Evolutionary conservation across 345 rosid genomes (phyloP), one percentile per base, ranked within the genome.

Genomic region (Nasturtium officinale): DNA sequence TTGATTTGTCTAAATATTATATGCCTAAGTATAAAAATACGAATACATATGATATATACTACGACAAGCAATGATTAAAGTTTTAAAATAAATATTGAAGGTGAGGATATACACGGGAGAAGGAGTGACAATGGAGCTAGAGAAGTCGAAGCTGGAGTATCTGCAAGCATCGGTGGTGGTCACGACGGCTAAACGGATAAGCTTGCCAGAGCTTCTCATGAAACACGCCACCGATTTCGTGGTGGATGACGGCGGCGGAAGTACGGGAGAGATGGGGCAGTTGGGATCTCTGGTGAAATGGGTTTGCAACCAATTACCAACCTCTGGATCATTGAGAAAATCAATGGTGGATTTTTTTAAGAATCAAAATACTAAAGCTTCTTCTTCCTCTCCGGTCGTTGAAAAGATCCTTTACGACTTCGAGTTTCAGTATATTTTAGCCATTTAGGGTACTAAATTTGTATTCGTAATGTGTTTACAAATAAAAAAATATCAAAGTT

Each of bases 281-380:
- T 72, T 84, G 4, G 95, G 83, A 71, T 72, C 90, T 12, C 73
- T 87, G 15, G 91, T 80, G 37, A 90, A 89, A 79, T 94, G 98
- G 98, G 86, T 94, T 42, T 89, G 98, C 76, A 91, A 86, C 67
- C 97, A 94, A 65, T 72, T 94, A 59, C 95, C 96, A 5, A 87
- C 95, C 11, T 91, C 97, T 30, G 95, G 92, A 42, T 81, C 95
- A 2, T 54, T 94, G 17, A 88, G 97, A 78, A 94, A 91, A 75
- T 91, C 97, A 59, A 85, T 91, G 78, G 96, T 88, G 78, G 97
- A 94, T 43, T 94, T 91, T 84, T 89, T 88, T 78, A 83, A 90
- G 74, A 77, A 65, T 77, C 70, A 72, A 72, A 82, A 77, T 21
- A 79, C 85, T 72, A 83, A 86, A 70, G 33, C 85, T 42, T 71